phyloP scores from a whole-genome alignment of 1,139 yeast species.

The Hansenula lynferdii region DNA sequence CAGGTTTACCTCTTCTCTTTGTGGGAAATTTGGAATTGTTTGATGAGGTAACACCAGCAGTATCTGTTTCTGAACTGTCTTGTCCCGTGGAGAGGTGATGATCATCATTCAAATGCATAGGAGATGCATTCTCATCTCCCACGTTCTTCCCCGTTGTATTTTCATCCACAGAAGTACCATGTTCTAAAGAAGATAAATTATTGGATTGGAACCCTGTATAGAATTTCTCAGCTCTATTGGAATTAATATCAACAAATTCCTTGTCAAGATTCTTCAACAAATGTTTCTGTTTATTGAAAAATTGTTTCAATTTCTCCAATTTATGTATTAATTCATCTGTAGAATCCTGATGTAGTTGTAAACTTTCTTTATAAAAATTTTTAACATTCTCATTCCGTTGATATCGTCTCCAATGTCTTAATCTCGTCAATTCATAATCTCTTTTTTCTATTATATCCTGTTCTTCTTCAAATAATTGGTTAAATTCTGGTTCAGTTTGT shows the following conservation, averaged over 20 bases:
- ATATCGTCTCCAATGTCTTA: constrained; percentile 22
- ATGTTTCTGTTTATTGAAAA: constrained; percentile 25
- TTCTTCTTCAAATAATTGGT: constrained; percentile 12
- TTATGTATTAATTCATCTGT: constrained; percentile 23
- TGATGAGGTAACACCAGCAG: constrained; percentile 7
- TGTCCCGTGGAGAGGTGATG: not conserved
- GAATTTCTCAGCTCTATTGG: constrained; percentile 18
- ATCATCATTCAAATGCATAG: too few species aligned
- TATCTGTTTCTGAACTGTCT: constrained; percentile 16
- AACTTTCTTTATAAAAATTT: constrained; percentile 20
- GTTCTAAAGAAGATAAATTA: too few species aligned
- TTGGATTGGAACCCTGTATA: constrained; percentile 14
- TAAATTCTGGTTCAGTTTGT: too few species aligned
- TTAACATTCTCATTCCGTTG: constrained; percentile 21
- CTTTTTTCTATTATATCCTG: constrained; percentile 26
- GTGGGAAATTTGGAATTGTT: not conserved
- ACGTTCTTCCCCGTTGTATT: too few species aligned
- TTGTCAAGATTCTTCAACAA: constrained; percentile 19
- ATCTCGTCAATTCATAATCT: constrained; percentile 26
- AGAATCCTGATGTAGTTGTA: constrained; percentile 23
- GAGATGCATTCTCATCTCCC: too few species aligned
- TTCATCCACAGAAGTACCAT: too few species aligned
- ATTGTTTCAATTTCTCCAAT: constrained; percentile 27
- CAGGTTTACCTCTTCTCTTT: not conserved
- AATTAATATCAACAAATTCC: constrained; percentile 21